Evolutionary conservation across 306 rosid species (phyloP), one percentile per base, ranked within the genome.

Genomic region (Cucumis hystrix): DNA sequence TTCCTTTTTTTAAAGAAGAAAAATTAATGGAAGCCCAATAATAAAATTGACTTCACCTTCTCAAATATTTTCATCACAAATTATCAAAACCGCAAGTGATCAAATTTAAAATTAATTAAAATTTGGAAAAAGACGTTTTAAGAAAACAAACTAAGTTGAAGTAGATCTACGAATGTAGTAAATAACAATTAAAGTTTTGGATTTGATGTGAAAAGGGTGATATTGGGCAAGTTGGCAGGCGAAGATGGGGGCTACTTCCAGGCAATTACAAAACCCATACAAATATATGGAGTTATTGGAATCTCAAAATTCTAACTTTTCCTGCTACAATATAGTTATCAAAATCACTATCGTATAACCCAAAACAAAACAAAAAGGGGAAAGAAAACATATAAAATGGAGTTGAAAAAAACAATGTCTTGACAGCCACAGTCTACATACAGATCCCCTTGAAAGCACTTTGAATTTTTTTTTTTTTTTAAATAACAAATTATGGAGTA

Each of bases 381-480:
- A 2, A n/a, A 5, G 1, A 47, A 11, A 33, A 33, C 37, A 47
- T 47, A 47, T 47, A 47, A 13, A 47, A 47, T 47, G 14, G 17
- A 47, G 12, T 23, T 16, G 23, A 20, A 74, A 78, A 86, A 86
- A 81, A 28, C 28, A 86, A 78, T 77, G 63, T 25, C 83, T 89
- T 73, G 47, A 92, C 85, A 93, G 35, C 11, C 35, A 9, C 82
- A 80, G 86, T 86, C 85, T 21, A 83, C 75, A 85, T 93, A 80
- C 98, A 88, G 77, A 77, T 83, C 93, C 92, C 98, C 86, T 85
- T 84, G 82, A 86, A 86, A 55, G 6, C 33, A 77, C 43, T 52
- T 52, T 60, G 17, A 25, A 14, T 15, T 51, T 51, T 23, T 23
- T 23, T 23, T 23, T 39, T 35, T 37, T 39, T 41, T 33, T 6